phyloP scores from a whole-genome alignment of 768 basidiomycete genomes.

The Tricholoma hemisulphureum region DNA sequence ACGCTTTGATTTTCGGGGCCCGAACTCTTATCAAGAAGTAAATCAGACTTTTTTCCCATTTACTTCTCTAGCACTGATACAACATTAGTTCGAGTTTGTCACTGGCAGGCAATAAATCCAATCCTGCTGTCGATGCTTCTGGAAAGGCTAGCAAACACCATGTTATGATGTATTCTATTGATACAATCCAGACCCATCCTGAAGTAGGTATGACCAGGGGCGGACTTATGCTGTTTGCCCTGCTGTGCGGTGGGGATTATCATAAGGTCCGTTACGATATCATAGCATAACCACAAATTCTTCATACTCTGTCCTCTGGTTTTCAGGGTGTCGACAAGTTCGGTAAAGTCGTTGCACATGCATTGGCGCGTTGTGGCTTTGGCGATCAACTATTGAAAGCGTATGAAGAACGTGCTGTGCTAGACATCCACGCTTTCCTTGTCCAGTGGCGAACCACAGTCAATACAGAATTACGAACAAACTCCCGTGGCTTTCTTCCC shows the following conservation, averaged over 20 bases:
- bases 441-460: conserved; percentile 47
- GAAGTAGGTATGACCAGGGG: conserved; percentile 60
- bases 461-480: conserved; percentile 47
- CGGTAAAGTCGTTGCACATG: conserved; percentile 55
- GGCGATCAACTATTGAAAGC: conserved; percentile 54
- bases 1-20: conserved; percentile 48
- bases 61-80: background rate
- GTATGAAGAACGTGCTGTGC: conserved; percentile 31
- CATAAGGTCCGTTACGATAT: conserved; percentile 26
- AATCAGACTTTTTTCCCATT: background rate
- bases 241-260: conserved; percentile 74
- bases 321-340: conserved; percentile 40
- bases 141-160: conserved; percentile 39
- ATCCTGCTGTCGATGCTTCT: conserved; percentile 10
- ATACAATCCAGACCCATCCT: conserved; percentile 16
- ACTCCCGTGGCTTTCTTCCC: conserved; percentile 45
- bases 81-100: conserved; percentile 51
- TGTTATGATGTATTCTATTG: conserved; percentile 11
- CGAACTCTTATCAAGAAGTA: conserved; percentile 41
- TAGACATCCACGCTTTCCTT: conserved; percentile 44
- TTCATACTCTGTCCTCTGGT: background rate
- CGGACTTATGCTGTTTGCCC: conserved; percentile 63
- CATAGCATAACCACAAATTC: conserved; percentile 29
- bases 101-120: conserved; percentile 14
- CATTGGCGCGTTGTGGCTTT: conserved; percentile 62